phyloP scores from a whole-genome alignment of 1,139 yeast species.

The Saccharomyces hybrid region DNA sequence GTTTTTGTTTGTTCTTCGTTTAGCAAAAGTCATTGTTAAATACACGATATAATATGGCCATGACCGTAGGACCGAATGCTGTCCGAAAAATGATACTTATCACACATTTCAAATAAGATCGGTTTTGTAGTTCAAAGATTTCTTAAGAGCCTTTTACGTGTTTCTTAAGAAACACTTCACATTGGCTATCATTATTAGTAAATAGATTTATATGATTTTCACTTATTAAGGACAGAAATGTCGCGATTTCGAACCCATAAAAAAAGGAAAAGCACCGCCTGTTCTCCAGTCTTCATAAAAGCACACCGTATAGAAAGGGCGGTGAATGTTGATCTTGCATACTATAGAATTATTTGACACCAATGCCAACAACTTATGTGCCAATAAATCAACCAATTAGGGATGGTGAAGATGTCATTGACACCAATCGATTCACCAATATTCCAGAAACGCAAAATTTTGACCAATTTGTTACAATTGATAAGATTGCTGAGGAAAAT shows the following conservation, averaged over 20 bases:
- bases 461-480: conserved; percentile 60
- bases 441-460: conserved; percentile 37
- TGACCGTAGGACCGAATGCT: not conserved
- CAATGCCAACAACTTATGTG: not conserved
- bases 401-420: conserved; percentile 3
- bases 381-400: not conserved
- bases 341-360: not conserved
- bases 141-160: too few species aligned
- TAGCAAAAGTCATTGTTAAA: not conserved
- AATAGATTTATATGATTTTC: not conserved
- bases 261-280: not conserved
- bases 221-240: not conserved
- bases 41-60: not conserved
- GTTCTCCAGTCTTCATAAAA: not conserved
- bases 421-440: conserved; percentile 4
- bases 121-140: too few species aligned
- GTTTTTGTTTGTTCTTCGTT: not conserved
- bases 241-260: not conserved
- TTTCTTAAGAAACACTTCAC: not conserved
- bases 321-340: not conserved
- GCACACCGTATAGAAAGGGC: not conserved
- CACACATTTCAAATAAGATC: not conserved
- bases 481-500: conserved; percentile 74
- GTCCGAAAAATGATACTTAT: not conserved
- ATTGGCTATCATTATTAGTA: not conserved